Evolutionary conservation across 2,329 filamentous ascomycete genomes (phyloP).

Genomic region (Bipolaris oryzae): DNA sequence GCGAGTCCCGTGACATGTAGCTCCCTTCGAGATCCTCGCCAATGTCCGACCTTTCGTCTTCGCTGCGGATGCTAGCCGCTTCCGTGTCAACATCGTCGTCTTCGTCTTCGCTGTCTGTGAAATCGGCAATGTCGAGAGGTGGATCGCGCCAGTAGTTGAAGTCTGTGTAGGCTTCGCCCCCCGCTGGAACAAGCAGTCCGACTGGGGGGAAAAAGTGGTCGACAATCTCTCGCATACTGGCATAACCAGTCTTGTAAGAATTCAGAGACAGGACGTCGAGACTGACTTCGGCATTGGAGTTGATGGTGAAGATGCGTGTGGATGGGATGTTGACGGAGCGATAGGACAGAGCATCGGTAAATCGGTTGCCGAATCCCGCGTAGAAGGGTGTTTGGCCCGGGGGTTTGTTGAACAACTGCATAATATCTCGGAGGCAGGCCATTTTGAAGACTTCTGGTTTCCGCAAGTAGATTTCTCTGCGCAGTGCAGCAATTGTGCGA

Average conservation of each 20-base stretch:
- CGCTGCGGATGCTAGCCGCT: slow-evolving; percentile 52
- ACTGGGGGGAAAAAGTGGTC: slow-evolving; percentile 98
- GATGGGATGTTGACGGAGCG: slow-evolving; percentile 94
- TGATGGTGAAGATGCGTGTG: slow-evolving; percentile 97
- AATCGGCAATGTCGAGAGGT: slow-evolving; percentile 84
- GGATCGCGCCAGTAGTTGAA: slow-evolving; percentile 95
- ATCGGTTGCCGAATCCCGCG: slow-evolving; percentile 92
- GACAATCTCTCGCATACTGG: slow-evolving; percentile 94
- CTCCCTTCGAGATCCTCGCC: slow-evolving; percentile 60
- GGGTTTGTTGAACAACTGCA: slow-evolving; percentile 73
- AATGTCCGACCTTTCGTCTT: slow-evolving; percentile 57
- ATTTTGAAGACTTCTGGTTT: slow-evolving; percentile 99
- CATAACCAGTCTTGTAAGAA: slow-evolving; percentile 95
- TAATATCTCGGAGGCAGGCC: slow-evolving; percentile 94
- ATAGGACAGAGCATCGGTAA: slow-evolving; percentile 96
- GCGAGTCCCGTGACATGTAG: slow-evolving; percentile 60
- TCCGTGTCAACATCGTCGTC: slow-evolving; percentile 51
- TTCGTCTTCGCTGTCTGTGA: slow-evolving; percentile 76
- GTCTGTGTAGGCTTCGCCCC: slow-evolving; percentile 93
- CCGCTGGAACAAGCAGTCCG: slow-evolving; percentile 81
- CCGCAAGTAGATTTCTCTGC: slow-evolving; percentile 90
- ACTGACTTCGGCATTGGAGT: slow-evolving; percentile 94
- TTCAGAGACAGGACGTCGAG: slow-evolving; percentile 88
- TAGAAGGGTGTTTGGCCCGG: slow-evolving; percentile 83
- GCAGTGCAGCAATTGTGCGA: slow-evolving; percentile 88